Conservation (phyloP, 2,329 filamentous ascomycete genomes). For the Exophiala dermatitidis region DNA sequence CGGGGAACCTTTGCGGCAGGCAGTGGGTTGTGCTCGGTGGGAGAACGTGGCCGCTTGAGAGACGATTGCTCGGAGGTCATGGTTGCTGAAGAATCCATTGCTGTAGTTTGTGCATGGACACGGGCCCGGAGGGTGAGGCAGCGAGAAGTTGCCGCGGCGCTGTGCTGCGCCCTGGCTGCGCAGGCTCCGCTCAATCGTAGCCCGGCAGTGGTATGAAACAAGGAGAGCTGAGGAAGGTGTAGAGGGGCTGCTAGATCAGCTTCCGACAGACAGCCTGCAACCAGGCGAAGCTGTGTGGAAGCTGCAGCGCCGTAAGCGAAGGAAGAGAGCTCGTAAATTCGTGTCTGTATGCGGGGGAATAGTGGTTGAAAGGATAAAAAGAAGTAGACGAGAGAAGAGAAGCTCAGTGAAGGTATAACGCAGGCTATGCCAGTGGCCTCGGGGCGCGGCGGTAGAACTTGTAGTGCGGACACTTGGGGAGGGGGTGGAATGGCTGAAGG, state of each 20-base stretch:
- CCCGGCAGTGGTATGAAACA: background rate
- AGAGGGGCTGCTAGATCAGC: conserved; percentile 17
- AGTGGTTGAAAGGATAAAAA: background rate
- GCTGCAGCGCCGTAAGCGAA: conserved; percentile 23
- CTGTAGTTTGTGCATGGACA: conserved; percentile 12
- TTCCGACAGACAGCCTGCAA: conserved; percentile 14
- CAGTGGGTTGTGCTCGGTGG: conserved; percentile 35
- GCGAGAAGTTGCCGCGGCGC: conserved; percentile 17
- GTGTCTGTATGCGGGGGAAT: conserved; percentile 2
- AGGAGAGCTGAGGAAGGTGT: conserved; percentile 8
- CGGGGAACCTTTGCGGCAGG: conserved; percentile 45
- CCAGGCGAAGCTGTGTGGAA: conserved; percentile 19
- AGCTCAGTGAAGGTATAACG: conserved; percentile 6
- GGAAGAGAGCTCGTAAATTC: background rate
- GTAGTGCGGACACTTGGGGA: background rate
- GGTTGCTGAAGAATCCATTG: conserved; percentile 18
- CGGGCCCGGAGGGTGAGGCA: background rate
- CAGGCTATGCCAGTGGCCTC: conserved; percentile 3
- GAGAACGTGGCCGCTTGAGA: conserved; percentile 41
- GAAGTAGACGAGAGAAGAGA: background rate
- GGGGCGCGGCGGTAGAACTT: background rate
- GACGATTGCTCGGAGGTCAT: conserved; percentile 33
- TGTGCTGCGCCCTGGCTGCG: conserved; percentile 20
- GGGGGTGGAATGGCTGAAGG: conserved; percentile 1
- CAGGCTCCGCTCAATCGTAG: conserved; percentile 10